These are phyloP conservation scores for Aphanomyces cochlioides DNA, from an alignment of 352 stramenopile genomes.

Conservation along the genomic window DNA sequence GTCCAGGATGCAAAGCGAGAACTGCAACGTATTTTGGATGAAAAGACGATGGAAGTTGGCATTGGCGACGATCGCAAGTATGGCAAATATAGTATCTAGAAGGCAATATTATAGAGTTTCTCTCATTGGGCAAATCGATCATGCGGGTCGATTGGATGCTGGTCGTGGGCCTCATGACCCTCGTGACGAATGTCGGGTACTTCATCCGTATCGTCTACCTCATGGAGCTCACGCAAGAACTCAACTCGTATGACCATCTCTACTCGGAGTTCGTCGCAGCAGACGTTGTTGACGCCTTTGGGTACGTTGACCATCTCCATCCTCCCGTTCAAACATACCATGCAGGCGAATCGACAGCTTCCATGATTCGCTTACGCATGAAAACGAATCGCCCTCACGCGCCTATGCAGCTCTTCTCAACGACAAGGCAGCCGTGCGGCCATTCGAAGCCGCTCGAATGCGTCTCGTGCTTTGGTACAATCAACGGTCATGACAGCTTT, in stretches of 20 bases:
- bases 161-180: slow-evolving; percentile 50
- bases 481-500: background rate
- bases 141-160: slow-evolving; percentile 42
- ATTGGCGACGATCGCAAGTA: slow-evolving; percentile 75
- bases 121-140: background rate
- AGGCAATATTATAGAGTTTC: slow-evolving; percentile 13
- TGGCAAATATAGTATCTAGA: slow-evolving; percentile 86
- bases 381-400: slow-evolving; percentile 33
- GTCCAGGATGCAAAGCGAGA: slow-evolving; percentile 76
- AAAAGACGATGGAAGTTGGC: slow-evolving; percentile 85
- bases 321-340: background rate
- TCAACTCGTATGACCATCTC: slow-evolving; percentile 69
- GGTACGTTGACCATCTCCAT: slow-evolving; percentile 34
- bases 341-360: slow-evolving; percentile 44
- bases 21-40: slow-evolving; percentile 83
- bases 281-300: slow-evolving; percentile 54
- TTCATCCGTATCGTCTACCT: slow-evolving; percentile 74
- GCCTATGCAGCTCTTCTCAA: slow-evolving; percentile 45
- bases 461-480: slow-evolving; percentile 56
- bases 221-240: slow-evolving; percentile 64
- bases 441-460: slow-evolving; percentile 60
- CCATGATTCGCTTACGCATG: slow-evolving; percentile 30
- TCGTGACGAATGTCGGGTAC: slow-evolving; percentile 58
- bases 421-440: slow-evolving; percentile 40
- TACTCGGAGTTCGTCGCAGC: slow-evolving; percentile 63